A percentile compares a stretch with the other conserved stretches of the same genome.
Conservation (phyloP, 2,329 filamentous ascomycete species). For the Tolypocladium endophyticum region DNA sequence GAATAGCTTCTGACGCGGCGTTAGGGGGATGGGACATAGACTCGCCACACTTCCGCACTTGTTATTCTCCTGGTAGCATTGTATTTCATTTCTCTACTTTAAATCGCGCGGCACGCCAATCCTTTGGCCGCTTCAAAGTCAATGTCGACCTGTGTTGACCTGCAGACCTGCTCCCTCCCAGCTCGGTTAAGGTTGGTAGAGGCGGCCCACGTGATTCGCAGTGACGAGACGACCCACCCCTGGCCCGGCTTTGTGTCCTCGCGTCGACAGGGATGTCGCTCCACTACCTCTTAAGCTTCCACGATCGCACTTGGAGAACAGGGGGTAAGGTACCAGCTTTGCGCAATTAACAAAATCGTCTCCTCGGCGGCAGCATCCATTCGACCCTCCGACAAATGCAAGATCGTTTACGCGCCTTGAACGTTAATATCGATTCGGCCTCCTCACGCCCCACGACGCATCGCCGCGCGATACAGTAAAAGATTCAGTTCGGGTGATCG, state of each 20-base stretch:
- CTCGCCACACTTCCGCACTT: neutral
- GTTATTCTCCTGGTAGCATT: neutral
- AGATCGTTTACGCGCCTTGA: neutral
- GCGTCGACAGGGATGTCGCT: conserved; percentile 2
- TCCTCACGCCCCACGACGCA: neutral
- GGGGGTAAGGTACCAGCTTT: neutral
- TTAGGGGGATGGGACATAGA: neutral
- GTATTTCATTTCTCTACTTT: neutral
- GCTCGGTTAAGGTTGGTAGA: neutral
- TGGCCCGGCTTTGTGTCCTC: neutral
- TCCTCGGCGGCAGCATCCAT: neutral
- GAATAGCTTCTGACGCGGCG: neutral
- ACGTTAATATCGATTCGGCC: neutral
- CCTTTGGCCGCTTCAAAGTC: neutral
- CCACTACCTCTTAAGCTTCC: conserved; percentile 1
- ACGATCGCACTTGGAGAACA: neutral
- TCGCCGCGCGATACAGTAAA: neutral
- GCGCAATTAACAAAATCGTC: neutral
- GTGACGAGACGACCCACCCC: conserved; percentile 21
- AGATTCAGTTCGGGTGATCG: neutral
- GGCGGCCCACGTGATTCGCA: conserved; percentile 4
- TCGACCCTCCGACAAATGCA: neutral
- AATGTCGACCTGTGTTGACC: neutral
- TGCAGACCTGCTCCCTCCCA: too few relatives aligned
- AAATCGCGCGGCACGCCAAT: neutral